Base-by-base conservation (phyloP, 331 rosid species). In the Acacia pycnantha region DNA sequence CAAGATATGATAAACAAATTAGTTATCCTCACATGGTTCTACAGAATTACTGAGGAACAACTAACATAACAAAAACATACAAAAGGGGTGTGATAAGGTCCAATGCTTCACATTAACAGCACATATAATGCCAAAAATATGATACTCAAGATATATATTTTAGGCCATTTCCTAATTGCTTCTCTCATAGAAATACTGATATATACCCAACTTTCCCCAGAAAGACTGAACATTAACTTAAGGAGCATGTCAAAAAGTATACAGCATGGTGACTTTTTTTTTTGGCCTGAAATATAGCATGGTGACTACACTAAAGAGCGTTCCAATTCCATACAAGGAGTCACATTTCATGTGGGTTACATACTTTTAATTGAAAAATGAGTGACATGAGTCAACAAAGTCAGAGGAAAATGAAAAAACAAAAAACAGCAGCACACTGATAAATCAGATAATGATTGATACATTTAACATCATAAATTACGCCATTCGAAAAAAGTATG, bases 1-100 rank as follows among this genome's bases (percentile, higher is more conserved):
- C 71, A 66, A 74, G 66, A 15, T 33, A 74, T 56, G 59, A 77
- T 3, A 46, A 24, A 43, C 73, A 80, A 46, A 73, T 69, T 69
- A 83, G 37, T 35, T 83, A 24, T 70, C 83, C 33, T 24, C 16
- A 62, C 15, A 70, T 27, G 14, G 35, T 33, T 53, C 44, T 16
- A 77, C 70, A 73, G 71, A 77, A 26, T 74, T 24, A 54, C 5
- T 35, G 41, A 41, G 35, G 73, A 62, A 46, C 16, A 10, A 29
- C 69, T 8, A 73, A 43, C 24, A 14, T 81, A 74, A 40, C 41
- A 61, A 64, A 59, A 26, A 44, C 15, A 19, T 35, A 19, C 15
- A 59, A 43, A 61, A 61, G 64, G 69, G 33, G 26, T 67, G 56
- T 47, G 61, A 62, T 56, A 46, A 10, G 67, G 62, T 81, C 44